These are phyloP conservation scores for Dioscorea dumetorum DNA, from an alignment of 106 monocot species.

Conservation along the genomic window DNA sequence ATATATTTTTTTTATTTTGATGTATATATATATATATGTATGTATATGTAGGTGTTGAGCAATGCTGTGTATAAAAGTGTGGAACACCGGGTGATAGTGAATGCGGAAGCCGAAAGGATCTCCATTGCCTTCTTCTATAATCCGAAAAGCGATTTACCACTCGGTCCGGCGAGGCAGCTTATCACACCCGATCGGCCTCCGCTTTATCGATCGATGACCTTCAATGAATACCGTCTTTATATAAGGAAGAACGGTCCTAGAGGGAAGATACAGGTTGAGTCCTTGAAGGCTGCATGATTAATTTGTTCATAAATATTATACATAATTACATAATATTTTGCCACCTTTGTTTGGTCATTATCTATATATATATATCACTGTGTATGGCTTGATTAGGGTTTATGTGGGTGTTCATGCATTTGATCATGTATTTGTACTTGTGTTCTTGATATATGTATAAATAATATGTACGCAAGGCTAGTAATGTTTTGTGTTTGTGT, in stretches of 20 bases:
- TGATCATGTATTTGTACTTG: too few species aligned
- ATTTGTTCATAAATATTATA: neutral
- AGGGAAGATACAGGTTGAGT: slow-evolving; percentile 65
- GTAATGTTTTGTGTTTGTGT: too few species aligned
- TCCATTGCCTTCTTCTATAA: slow-evolving; percentile 89
- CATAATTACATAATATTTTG: neutral
- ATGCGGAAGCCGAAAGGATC: slow-evolving; percentile 42
- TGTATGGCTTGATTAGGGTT: too few species aligned
- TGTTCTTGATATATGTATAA: too few species aligned
- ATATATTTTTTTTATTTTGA: too few species aligned
- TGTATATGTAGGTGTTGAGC: slow-evolving; percentile 41
- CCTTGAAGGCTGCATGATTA: slow-evolving; percentile 36
- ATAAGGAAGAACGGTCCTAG: slow-evolving; percentile 56
- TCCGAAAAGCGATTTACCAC: slow-evolving; percentile 49
- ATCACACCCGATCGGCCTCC: slow-evolving; percentile 32
- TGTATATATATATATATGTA: neutral
- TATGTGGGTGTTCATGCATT: too few species aligned
- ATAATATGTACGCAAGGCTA: too few species aligned
- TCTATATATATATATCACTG: too few species aligned
- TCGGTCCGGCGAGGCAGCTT: slow-evolving; percentile 48
- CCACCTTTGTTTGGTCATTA: too few species aligned
- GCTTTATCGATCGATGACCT: slow-evolving; percentile 72
- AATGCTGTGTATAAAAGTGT: slow-evolving; percentile 73
- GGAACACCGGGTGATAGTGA: slow-evolving; percentile 69
- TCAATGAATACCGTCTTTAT: slow-evolving; percentile 58